A percentile compares a stretch with the other conserved stretches of the same genome.
Evolutionary conservation across 2,329 filamentous ascomycete species (phyloP).

Genomic region (Trichoderma sp.): DNA sequence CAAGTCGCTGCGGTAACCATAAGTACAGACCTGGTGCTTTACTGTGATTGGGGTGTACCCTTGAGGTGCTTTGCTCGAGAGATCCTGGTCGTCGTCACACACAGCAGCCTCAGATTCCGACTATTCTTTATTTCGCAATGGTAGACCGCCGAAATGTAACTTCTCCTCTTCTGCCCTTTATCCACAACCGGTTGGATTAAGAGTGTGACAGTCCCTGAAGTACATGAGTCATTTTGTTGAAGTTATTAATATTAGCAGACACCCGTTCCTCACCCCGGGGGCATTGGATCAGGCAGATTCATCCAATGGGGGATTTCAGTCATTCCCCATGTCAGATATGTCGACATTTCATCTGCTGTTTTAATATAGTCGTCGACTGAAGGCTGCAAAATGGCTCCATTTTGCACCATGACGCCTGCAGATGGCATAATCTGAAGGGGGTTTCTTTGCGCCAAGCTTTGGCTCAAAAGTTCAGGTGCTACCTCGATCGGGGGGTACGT

Average conservation of each 20-base stretch:
- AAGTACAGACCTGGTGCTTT: neutral
- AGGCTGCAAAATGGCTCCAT: slow-evolving; percentile 20
- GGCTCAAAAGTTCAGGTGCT: slow-evolving; percentile 4
- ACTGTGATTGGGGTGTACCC: neutral
- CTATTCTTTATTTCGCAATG: neutral
- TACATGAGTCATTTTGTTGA: too few relatives aligned
- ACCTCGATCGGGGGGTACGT: neutral
- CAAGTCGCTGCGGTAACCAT: neutral
- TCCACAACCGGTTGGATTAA: neutral
- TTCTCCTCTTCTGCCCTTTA: neutral
- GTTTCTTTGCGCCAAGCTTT: slow-evolving; percentile 14
- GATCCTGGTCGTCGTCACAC: neutral
- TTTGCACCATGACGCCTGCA: slow-evolving; percentile 20
- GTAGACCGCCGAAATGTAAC: neutral
- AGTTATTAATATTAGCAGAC: neutral
- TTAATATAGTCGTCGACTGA: slow-evolving; percentile 27
- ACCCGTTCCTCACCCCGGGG: neutral
- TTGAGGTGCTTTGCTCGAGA: neutral
- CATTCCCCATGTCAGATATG: slow-evolving; percentile 26
- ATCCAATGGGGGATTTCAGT: slow-evolving; percentile 22
- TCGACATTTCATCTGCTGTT: slow-evolving; percentile 28
- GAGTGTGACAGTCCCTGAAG: neutral
- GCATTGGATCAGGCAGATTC: slow-evolving; percentile 14
- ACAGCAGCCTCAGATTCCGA: neutral
- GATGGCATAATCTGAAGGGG: slow-evolving; percentile 19